These are phyloP conservation scores for Ustilago vetiveriae DNA, from an alignment of 1,284 basidiomycete genomes.

Conservation along the genomic window DNA sequence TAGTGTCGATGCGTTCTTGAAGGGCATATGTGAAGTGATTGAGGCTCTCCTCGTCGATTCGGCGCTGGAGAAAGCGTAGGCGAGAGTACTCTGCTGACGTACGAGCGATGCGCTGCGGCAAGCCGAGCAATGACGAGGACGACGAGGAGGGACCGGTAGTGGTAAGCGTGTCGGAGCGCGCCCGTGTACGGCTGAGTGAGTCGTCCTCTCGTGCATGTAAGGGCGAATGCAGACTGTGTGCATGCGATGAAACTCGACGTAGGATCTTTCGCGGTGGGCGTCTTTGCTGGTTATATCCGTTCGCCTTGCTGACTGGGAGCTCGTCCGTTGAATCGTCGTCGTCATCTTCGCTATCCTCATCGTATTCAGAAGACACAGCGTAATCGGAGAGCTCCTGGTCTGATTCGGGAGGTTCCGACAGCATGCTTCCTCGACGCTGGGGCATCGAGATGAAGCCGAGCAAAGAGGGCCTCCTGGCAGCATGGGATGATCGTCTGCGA, in stretches of 20 bases:
- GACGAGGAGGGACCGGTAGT: constrained; percentile 1
- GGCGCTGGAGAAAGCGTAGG: constrained; percentile 85
- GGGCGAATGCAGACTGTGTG: constrained; percentile 1
- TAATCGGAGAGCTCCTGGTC: constrained; percentile 28
- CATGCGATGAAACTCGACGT: constrained; percentile 14
- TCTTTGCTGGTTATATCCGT: not conserved
- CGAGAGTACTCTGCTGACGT: constrained; percentile 91
- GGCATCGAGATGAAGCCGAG: constrained; percentile 10
- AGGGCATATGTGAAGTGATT: constrained; percentile 78
- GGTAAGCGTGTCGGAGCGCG: constrained; percentile 3
- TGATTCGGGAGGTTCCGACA: constrained; percentile 9
- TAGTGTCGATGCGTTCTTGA: constrained; percentile 80
- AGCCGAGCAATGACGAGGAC: constrained; percentile 20
- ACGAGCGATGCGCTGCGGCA: constrained; percentile 80
- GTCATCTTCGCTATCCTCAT: constrained; percentile 24
- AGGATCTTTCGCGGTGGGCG: constrained; percentile 14
- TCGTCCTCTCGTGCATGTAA: not conserved
- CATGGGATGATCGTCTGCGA: constrained; percentile 10
- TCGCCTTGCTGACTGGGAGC: not conserved
- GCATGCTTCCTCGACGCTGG: constrained; percentile 11
- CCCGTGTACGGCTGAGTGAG: not conserved
- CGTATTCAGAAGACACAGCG: constrained; percentile 40
- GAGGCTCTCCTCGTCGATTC: constrained; percentile 79
- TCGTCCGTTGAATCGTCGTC: constrained; percentile 7
- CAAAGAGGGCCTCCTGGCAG: constrained; percentile 16